A percentile compares a stretch with the other conserved stretches of the same genome.
Conservation (phyloP, 1,284 basidiomycete species). For the Trichosporon ovoides region DNA sequence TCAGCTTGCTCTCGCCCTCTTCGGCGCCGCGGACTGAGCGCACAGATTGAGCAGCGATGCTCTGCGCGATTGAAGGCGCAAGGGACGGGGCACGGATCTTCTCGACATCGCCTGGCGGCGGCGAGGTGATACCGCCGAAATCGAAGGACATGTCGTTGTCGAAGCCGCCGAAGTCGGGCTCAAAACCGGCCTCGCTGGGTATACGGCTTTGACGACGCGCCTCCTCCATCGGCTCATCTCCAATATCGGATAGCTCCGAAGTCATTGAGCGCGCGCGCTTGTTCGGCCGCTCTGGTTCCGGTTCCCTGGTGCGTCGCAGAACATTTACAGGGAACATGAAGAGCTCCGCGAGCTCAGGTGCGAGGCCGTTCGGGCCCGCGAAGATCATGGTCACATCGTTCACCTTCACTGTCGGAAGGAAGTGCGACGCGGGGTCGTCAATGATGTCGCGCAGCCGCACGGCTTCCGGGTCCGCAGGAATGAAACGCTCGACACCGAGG, state of each 20-base stretch:
- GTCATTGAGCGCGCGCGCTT: background rate
- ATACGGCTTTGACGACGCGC: constrained; percentile 50
- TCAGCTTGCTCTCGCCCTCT: constrained; percentile 63
- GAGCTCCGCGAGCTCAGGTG: constrained; percentile 71
- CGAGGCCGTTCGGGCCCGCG: constrained; percentile 63
- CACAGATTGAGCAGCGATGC: background rate
- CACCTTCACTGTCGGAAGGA: constrained; percentile 69
- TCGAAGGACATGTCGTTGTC: constrained; percentile 20
- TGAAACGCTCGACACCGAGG: constrained; percentile 68
- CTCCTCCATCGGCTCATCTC: constrained; percentile 55
- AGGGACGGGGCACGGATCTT: constrained; percentile 1
- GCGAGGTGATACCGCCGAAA: constrained; percentile 2
- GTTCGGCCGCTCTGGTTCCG: constrained; percentile 12
- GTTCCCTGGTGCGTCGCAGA: constrained; percentile 47
- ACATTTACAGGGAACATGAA: constrained; percentile 71
- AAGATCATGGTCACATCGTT: constrained; percentile 66
- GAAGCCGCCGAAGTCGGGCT: constrained; percentile 19
- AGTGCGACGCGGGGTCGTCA: constrained; percentile 75
- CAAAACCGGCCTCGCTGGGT: constrained; percentile 21
- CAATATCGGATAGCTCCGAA: constrained; percentile 8
- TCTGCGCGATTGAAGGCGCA: constrained; percentile 30
- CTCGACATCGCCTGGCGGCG: constrained; percentile 1
- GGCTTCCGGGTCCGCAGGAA: constrained; percentile 73
- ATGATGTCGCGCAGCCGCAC: constrained; percentile 78
- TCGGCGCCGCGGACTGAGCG: constrained; percentile 6